phyloP scores from a whole-genome alignment of 805 yeast species.

The Schwanniomyces pseudopolymorphus region DNA sequence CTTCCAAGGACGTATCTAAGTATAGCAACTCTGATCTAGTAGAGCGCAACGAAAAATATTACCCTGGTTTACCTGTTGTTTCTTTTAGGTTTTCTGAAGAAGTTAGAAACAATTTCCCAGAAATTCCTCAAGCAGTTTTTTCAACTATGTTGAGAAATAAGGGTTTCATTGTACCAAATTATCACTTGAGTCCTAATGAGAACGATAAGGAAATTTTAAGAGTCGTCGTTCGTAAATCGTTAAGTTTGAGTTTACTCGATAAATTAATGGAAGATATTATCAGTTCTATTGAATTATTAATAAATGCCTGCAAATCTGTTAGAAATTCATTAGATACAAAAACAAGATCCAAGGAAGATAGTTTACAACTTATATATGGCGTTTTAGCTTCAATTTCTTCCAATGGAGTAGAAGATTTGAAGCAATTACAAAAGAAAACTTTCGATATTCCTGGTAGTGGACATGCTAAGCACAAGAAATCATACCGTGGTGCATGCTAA shows the following conservation, averaged over 20 bases:
- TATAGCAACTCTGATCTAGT: slow-evolving; percentile 9
- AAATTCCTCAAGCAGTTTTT: slow-evolving; percentile 76
- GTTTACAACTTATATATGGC: slow-evolving; percentile 41
- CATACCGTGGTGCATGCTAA: slow-evolving; percentile 39
- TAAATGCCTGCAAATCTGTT: slow-evolving; percentile 46
- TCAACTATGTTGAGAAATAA: slow-evolving; percentile 71
- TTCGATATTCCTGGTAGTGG: slow-evolving; percentile 19
- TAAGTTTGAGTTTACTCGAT: slow-evolving; percentile 61
- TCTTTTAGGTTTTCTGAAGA: slow-evolving; percentile 72
- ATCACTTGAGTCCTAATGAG: slow-evolving; percentile 70
- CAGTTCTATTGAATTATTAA: slow-evolving; percentile 51
- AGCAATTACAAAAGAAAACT: slow-evolving; percentile 18
- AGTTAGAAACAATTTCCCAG: slow-evolving; percentile 63
- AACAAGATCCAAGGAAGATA: slow-evolving; percentile 18
- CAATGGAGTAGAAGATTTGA: slow-evolving; percentile 48
- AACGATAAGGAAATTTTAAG: slow-evolving; percentile 67
- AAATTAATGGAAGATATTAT: slow-evolving; percentile 63
- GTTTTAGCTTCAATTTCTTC: slow-evolving; percentile 55
- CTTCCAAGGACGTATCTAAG: slow-evolving; percentile 9
- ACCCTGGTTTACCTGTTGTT: slow-evolving; percentile 86
- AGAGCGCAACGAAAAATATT: slow-evolving; percentile 46
- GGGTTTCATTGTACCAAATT: slow-evolving; percentile 89
- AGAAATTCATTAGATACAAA: slow-evolving; percentile 17
- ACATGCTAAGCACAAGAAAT: slow-evolving; percentile 24
- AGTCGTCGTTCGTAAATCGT: slow-evolving; percentile 74